Conservation (phyloP, 305 asterid species). For the Fraxinus greggii region DNA sequence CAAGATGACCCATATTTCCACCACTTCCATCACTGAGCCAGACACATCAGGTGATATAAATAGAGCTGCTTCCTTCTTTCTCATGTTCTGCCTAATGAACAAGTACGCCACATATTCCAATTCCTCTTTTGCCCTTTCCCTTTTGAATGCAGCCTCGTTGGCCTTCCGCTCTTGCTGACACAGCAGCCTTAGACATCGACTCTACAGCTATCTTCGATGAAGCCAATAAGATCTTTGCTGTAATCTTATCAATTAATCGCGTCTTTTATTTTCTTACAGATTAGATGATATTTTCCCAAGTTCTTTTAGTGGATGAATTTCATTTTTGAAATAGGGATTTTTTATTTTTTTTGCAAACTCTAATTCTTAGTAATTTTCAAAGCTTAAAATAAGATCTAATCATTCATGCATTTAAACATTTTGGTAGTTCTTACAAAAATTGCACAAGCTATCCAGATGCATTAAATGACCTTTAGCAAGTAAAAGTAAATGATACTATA, state of each 20-base stretch:
- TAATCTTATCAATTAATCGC: slow-evolving; percentile 42
- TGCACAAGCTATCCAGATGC: neutral
- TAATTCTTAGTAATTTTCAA: neutral
- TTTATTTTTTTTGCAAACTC: too few relatives aligned
- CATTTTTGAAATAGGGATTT: too few relatives aligned
- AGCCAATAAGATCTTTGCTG: slow-evolving; percentile 56
- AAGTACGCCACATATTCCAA: slow-evolving; percentile 54
- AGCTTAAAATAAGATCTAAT: too few relatives aligned
- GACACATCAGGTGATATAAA: neutral
- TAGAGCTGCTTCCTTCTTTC: slow-evolving; percentile 33
- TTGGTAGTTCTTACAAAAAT: neutral
- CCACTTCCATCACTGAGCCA: slow-evolving; percentile 14
- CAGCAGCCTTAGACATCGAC: slow-evolving; percentile 61
- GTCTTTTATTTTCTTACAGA: too few relatives aligned
- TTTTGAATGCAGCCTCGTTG: slow-evolving; percentile 59
- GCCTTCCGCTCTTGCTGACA: slow-evolving; percentile 51
- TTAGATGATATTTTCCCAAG: too few relatives aligned
- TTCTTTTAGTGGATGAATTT: too few relatives aligned
- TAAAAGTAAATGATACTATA: too few relatives aligned
- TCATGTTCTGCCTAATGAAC: slow-evolving; percentile 49
- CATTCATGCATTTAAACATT: neutral
- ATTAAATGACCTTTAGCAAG: neutral
- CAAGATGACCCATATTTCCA: neutral
- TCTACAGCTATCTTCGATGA: slow-evolving; percentile 61
- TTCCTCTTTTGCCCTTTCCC: slow-evolving; percentile 73